Conservation (phyloP, 192 early-diverging fungal genomes). For the Dissophora ornata region DNA sequence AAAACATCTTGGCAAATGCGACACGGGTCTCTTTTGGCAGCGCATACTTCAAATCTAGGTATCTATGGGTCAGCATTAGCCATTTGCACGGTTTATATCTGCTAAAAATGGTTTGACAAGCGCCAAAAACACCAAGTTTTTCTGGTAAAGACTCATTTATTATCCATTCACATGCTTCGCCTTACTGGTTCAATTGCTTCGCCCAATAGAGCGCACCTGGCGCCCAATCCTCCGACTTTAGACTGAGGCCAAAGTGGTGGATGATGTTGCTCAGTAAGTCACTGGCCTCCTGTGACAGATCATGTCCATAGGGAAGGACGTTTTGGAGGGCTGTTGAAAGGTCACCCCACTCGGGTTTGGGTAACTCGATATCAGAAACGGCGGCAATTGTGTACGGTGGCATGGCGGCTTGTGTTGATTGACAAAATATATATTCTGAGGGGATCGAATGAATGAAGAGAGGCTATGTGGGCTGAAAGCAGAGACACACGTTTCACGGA, state of each 20-base stretch:
- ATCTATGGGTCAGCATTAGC: slow-evolving; percentile 53
- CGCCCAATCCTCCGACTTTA: slow-evolving; percentile 66
- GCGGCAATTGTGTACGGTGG: slow-evolving; percentile 16
- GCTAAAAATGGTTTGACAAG: too few relatives aligned
- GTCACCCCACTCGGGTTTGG: slow-evolving; percentile 31
- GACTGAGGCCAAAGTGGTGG: slow-evolving; percentile 26
- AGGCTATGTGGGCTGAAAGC: too few relatives aligned
- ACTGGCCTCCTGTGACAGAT: slow-evolving; percentile 39
- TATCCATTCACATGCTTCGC: not conserved
- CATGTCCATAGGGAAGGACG: slow-evolving; percentile 43
- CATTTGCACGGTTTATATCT: too few relatives aligned
- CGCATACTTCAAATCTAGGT: slow-evolving; percentile 72
- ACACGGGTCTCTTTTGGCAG: slow-evolving; percentile 67
- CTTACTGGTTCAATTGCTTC: slow-evolving; percentile 67
- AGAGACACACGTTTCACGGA: too few relatives aligned
- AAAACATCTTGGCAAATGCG: slow-evolving; percentile 68
- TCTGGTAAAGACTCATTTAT: too few relatives aligned
- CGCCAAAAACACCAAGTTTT: too few relatives aligned
- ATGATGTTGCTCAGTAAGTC: slow-evolving; percentile 41
- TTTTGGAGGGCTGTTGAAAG: slow-evolving; percentile 38
- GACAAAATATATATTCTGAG: not conserved
- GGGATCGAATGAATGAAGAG: not conserved
- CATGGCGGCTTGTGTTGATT: not conserved
- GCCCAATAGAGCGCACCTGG: slow-evolving; percentile 69
- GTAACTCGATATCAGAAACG: slow-evolving; percentile 13